Evolutionary conservation across 2,329 filamentous ascomycete species (phyloP).

Genomic region (Colletotrichum sp.): DNA sequence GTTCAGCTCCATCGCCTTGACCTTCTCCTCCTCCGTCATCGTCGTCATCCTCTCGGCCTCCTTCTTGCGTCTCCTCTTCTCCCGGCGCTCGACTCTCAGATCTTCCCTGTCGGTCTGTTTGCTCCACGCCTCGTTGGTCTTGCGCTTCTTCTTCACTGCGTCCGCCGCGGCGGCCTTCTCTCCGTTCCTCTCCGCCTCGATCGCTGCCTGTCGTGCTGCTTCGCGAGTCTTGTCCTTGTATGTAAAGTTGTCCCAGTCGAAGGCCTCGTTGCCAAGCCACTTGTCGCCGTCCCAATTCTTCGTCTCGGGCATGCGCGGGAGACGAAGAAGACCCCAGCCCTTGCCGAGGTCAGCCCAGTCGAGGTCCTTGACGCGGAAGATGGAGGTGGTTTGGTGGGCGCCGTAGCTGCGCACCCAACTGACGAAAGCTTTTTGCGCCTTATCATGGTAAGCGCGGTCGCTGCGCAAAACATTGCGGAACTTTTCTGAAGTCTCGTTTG

Average conservation of each 20-base stretch:
- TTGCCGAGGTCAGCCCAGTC: conserved; percentile 83
- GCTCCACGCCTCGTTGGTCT: conserved; percentile 75
- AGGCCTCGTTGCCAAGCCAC: conserved; percentile 58
- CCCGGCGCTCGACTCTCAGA: conserved; percentile 62
- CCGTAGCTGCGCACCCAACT: conserved; percentile 92
- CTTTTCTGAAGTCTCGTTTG: conserved; percentile 55
- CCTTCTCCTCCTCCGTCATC: conserved; percentile 74
- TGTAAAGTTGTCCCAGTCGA: conserved; percentile 70
- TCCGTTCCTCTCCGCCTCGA: conserved; percentile 53
- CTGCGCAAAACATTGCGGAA: conserved; percentile 63
- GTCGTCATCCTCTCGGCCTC: conserved; percentile 66
- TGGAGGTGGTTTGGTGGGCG: conserved; percentile 88
- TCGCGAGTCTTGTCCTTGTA: conserved; percentile 78
- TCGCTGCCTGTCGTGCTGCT: conserved; percentile 62
- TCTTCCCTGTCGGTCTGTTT: conserved; percentile 70
- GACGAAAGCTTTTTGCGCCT: conserved; percentile 89
- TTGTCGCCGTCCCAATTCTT: conserved; percentile 74
- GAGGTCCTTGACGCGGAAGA: conserved; percentile 82
- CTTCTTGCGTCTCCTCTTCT: conserved; percentile 66
- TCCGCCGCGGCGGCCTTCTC: conserved; percentile 32
- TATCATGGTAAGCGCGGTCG: conserved; percentile 73
- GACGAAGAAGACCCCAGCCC: conserved; percentile 83
- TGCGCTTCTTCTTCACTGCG: conserved; percentile 59
- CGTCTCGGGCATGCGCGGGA: conserved; percentile 94
- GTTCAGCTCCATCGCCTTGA: conserved; percentile 66